Evolutionary conservation across 495 filamentous ascomycete species (phyloP).

Genomic region (Filosporella fistucella): DNA sequence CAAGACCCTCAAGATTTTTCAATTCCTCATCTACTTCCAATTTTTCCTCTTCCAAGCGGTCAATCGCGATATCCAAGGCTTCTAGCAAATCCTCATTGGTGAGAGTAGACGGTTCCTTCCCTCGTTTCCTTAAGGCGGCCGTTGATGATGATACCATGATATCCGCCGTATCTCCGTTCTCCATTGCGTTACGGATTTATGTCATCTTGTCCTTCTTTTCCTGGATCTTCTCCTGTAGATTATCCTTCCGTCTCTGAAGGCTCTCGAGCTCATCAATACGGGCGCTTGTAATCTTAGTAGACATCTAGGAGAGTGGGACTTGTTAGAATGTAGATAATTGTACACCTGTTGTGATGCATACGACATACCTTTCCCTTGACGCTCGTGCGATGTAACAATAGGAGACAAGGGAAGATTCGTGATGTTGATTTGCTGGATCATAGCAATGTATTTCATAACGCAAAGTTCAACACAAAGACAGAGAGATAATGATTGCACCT

Average conservation of each 20-base stretch:
- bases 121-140: background rate
- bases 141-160: constrained; percentile 6
- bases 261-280: constrained; percentile 12
- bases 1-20: constrained; percentile 9
- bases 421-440: background rate
- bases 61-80: constrained; percentile 9
- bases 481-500: constrained; percentile 2
- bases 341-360: constrained; percentile 5
- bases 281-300: constrained; percentile 8
- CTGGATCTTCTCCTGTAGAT: constrained; percentile 11
- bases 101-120: constrained; percentile 11
- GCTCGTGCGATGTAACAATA: constrained; percentile 1
- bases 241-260: constrained; percentile 4
- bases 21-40: constrained; percentile 14
- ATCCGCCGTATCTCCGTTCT: constrained; percentile 3
- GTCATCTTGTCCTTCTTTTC: constrained; percentile 7
- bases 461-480: constrained; percentile 2
- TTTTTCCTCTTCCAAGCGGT: constrained; percentile 17
- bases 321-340: constrained; percentile 9
- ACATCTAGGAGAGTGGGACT: constrained; percentile 6
- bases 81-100: constrained; percentile 8
- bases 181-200: constrained; percentile 9
- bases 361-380: background rate
- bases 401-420: constrained; percentile 1
- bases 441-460: constrained; percentile 4